These are phyloP conservation scores for Maudiozyma saulgeensis DNA, from an alignment of 805 yeast genomes.

Conservation along the genomic window DNA sequence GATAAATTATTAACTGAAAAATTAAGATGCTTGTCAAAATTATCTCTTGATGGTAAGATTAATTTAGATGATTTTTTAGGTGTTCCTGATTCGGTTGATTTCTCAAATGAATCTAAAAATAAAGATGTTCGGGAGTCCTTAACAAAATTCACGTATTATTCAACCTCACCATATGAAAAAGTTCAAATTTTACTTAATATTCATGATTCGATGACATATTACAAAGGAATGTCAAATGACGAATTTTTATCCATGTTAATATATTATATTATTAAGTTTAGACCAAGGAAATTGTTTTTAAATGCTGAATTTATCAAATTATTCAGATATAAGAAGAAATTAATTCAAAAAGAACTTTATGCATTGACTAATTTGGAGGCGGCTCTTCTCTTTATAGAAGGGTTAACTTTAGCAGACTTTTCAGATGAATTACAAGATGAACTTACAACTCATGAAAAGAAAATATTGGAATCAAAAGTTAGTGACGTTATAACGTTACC, in stretches of 20 bases:
- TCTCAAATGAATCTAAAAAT: slow-evolving; percentile 5
- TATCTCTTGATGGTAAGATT: slow-evolving; percentile 15
- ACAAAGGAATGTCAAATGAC: slow-evolving; percentile 24
- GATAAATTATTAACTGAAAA: slow-evolving; percentile 20
- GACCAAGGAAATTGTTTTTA: slow-evolving; percentile 20
- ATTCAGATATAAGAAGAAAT: slow-evolving; percentile 25
- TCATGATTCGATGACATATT: slow-evolving; percentile 21
- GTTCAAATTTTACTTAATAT: slow-evolving; percentile 16
- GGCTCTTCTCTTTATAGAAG: slow-evolving; percentile 27
- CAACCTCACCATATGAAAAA: slow-evolving; percentile 26
- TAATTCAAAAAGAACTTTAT: slow-evolving; percentile 27
- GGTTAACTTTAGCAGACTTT: slow-evolving; percentile 18
- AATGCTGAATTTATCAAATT: slow-evolving; percentile 24
- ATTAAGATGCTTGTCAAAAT: slow-evolving; percentile 11
- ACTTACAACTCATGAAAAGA: slow-evolving; percentile 9
- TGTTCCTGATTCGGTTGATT: slow-evolving; percentile 9
- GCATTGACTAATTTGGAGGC: slow-evolving; percentile 29
- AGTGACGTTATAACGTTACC: slow-evolving; percentile 18
- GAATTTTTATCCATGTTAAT: slow-evolving; percentile 26
- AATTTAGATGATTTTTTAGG: slow-evolving; percentile 20
- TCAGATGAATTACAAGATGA: slow-evolving; percentile 14
- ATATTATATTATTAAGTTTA: slow-evolving; percentile 18
- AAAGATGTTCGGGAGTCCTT: slow-evolving; percentile 12
- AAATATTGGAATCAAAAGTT: slow-evolving; percentile 12
- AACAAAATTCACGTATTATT: slow-evolving; percentile 13